These are phyloP conservation scores for Persicaria tinctoria DNA, from an alignment of 148 eudicot species.

Conservation along the genomic window DNA sequence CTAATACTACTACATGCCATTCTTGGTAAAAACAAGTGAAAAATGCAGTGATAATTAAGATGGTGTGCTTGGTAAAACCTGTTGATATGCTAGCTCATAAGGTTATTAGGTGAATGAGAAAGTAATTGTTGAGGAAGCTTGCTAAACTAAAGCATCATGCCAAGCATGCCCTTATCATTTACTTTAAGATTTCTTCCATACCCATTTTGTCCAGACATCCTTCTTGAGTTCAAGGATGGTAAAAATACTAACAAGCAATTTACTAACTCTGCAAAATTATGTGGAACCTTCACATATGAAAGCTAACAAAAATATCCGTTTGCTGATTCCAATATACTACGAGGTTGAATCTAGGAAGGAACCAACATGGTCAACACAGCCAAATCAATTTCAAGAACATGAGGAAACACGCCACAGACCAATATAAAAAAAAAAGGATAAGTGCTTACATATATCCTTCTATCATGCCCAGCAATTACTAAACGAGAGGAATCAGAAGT, in stretches of 20 bases:
- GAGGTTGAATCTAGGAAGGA: not conserved
- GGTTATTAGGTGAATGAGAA: too few relatives aligned
- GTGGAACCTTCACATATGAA: constrained; percentile 1
- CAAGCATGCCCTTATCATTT: not conserved
- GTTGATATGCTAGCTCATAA: too few relatives aligned
- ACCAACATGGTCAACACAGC: not conserved
- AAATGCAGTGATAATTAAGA: too few relatives aligned
- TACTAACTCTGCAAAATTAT: not conserved
- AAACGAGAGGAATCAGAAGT: constrained; percentile 71
- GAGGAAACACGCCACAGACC: not conserved
- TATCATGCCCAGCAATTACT: constrained; percentile 76
- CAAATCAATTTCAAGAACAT: not conserved
- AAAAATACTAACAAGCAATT: not conserved
- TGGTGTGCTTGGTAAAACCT: too few relatives aligned
- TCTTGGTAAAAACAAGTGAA: not conserved
- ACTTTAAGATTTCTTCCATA: not conserved
- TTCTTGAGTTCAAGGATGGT: not conserved
- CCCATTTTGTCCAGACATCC: not conserved
- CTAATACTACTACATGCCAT: not conserved
- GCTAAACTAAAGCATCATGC: not conserved
- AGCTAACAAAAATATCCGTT: not conserved
- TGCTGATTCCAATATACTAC: not conserved
- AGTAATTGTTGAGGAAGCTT: too few relatives aligned
- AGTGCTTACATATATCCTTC: constrained; percentile 68
- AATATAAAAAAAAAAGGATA: not conserved